A percentile compares a stretch with the other conserved stretches of the same genome.
Evolutionary conservation across 2,329 filamentous ascomycete species (phyloP).

Genomic region (Aspergillus unguis): DNA sequence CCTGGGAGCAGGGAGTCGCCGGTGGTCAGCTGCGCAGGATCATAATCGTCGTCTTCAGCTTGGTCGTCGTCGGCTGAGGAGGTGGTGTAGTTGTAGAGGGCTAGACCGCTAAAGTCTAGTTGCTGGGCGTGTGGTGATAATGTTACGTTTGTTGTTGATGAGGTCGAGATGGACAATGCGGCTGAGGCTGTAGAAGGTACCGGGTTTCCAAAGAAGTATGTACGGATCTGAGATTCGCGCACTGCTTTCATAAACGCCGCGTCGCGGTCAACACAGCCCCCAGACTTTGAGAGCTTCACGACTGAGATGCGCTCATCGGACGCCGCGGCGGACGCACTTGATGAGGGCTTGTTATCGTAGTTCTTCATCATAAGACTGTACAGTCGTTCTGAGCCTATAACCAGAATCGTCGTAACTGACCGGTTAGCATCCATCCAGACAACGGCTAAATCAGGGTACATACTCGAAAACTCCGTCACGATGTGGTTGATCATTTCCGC

Average conservation of each 20-base stretch:
- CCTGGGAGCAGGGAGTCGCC: slow-evolving; percentile 37
- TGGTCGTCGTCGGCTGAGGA: slow-evolving; percentile 53
- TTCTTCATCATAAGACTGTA: slow-evolving; percentile 70
- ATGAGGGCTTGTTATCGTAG: slow-evolving; percentile 55
- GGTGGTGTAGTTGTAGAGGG: slow-evolving; percentile 68
- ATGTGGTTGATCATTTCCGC: slow-evolving; percentile 81
- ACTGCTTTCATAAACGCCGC: slow-evolving; percentile 68
- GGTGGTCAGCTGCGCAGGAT: slow-evolving; percentile 32
- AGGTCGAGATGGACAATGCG: slow-evolving; percentile 33
- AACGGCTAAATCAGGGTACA: slow-evolving; percentile 19
- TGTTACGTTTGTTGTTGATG: slow-evolving; percentile 57
- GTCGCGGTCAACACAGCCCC: slow-evolving; percentile 76
- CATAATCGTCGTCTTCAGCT: slow-evolving; percentile 38
- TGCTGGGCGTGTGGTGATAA: slow-evolving; percentile 85
- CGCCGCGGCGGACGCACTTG: slow-evolving; percentile 42
- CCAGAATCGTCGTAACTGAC: slow-evolving; percentile 72
- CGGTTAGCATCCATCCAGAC: slow-evolving; percentile 16
- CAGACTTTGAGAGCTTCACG: slow-evolving; percentile 76
- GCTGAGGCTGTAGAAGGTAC: slow-evolving; percentile 38
- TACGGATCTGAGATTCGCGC: slow-evolving; percentile 73
- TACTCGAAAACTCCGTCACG: slow-evolving; percentile 64
- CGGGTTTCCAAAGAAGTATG: slow-evolving; percentile 88
- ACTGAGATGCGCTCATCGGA: slow-evolving; percentile 68
- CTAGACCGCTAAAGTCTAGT: slow-evolving; percentile 70
- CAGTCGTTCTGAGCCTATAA: slow-evolving; percentile 74